These are phyloP conservation scores for Blastocystis hominis DNA, from an alignment of 352 stramenopile genomes.

Conservation along the genomic window DNA sequence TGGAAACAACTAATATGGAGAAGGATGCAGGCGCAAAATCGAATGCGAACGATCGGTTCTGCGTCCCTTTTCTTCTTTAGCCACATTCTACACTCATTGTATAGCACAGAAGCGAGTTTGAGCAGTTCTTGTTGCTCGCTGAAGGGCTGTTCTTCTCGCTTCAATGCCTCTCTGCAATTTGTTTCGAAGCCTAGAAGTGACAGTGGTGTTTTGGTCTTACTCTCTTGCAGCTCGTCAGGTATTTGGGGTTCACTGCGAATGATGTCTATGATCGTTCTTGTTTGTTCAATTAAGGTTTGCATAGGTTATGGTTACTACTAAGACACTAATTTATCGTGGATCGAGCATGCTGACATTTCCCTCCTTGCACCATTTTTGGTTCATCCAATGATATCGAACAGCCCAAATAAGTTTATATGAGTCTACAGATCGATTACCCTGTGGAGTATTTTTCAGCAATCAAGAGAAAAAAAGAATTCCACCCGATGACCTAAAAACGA, in stretches of 20 bases:
- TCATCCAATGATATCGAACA: neutral
- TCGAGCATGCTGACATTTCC: neutral
- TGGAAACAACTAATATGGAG: neutral
- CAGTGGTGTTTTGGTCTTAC: neutral
- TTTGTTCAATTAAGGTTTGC: neutral
- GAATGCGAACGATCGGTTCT: neutral
- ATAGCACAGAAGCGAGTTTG: neutral
- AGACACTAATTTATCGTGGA: no score
- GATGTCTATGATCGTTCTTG: neutral
- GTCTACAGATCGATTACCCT: no score
- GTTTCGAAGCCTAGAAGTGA: neutral
- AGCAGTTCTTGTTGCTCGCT: neutral
- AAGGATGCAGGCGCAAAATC: neutral
- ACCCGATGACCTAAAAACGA: no score
- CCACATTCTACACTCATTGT: neutral
- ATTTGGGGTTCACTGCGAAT: neutral
- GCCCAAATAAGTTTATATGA: no score
- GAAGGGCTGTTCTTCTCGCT: neutral
- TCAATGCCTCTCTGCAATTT: neutral
- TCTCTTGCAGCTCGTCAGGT: neutral
- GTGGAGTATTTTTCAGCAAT: no score
- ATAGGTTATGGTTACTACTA: neutral
- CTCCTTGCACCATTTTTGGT: slow-evolving; percentile 45
- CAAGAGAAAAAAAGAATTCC: no score
- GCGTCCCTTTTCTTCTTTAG: neutral